These are phyloP conservation scores for Hyaloperonospora brassicae DNA, from an alignment of 352 stramenopile species.

Conservation along the genomic window DNA sequence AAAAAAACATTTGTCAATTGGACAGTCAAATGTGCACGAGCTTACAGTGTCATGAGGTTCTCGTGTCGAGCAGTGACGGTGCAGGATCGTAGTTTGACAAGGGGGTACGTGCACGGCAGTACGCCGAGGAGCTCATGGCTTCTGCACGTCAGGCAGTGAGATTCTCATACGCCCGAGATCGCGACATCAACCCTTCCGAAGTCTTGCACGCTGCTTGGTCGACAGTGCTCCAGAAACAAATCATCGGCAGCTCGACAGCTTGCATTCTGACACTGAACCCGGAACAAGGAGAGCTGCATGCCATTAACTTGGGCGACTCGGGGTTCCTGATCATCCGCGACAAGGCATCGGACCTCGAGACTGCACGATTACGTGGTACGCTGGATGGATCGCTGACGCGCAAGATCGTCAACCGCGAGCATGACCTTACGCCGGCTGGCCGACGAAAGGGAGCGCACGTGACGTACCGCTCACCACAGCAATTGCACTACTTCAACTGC, in stretches of 20 bases:
- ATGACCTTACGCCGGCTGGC: constrained; percentile 55
- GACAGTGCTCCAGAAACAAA: constrained; percentile 82
- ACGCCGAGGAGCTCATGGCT: constrained; percentile 71
- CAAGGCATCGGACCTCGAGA: constrained; percentile 63
- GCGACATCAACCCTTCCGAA: constrained; percentile 52
- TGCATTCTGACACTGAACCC: constrained; percentile 90
- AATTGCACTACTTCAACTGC: constrained; percentile 96
- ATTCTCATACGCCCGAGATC: constrained; percentile 50
- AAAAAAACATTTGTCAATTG: neutral
- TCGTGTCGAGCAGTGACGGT: constrained; percentile 73
- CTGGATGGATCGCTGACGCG: constrained; percentile 66
- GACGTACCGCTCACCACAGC: constrained; percentile 92
- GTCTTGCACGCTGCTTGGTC: constrained; percentile 67
- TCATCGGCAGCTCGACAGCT: constrained; percentile 89
- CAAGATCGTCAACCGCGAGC: constrained; percentile 57
- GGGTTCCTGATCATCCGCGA: constrained; percentile 80
- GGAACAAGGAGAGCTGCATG: constrained; percentile 87
- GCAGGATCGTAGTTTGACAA: constrained; percentile 94
- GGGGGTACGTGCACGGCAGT: constrained; percentile 73
- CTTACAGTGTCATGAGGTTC: too few relatives aligned
- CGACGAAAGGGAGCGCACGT: constrained; percentile 71
- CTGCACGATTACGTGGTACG: constrained; percentile 52
- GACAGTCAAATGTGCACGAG: too few relatives aligned
- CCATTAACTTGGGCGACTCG: constrained; percentile 92
- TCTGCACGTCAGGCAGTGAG: constrained; percentile 57